Conservation (phyloP, 2,329 filamentous ascomycete genomes). For the Arachnopeziza araneosa region DNA sequence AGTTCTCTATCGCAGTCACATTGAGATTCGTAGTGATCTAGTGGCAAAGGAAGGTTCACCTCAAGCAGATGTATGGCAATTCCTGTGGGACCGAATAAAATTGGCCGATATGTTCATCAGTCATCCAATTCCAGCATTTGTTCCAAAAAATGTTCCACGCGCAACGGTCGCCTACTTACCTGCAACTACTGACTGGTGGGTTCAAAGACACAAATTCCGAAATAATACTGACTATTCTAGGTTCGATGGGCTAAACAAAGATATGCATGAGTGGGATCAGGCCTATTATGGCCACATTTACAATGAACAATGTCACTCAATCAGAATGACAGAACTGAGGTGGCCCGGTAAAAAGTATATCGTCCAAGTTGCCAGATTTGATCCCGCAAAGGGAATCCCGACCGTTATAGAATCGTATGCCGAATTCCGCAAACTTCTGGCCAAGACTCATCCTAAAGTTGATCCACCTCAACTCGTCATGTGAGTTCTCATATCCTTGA, state of each 20-base stretch:
- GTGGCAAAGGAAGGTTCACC: constrained; percentile 57
- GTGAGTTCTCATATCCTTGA: constrained; percentile 27
- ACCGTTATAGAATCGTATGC: constrained; percentile 73
- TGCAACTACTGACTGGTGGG: constrained; percentile 72
- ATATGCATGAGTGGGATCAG: constrained; percentile 62
- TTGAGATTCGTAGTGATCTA: constrained; percentile 74
- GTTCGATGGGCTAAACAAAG: constrained; percentile 78
- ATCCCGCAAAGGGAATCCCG: constrained; percentile 76
- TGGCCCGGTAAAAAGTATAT: constrained; percentile 66
- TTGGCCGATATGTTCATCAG: constrained; percentile 74
- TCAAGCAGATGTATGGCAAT: constrained; percentile 69
- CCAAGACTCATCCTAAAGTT: constrained; percentile 39
- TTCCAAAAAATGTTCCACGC: constrained; percentile 60
- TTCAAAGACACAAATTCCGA: not conserved
- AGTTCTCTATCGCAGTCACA: constrained; percentile 76
- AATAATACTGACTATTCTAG: constrained; percentile 30
- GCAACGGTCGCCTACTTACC: constrained; percentile 70
- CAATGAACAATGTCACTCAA: constrained; percentile 53
- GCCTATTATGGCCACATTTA: constrained; percentile 73
- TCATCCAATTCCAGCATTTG: constrained; percentile 71
- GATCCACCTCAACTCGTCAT: constrained; percentile 67
- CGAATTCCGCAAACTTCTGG: constrained; percentile 59
- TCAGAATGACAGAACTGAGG: constrained; percentile 54
- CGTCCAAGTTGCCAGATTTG: constrained; percentile 75
- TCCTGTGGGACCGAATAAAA: constrained; percentile 67